A percentile compares a stretch with the other conserved stretches of the same genome.
These are phyloP conservation scores for Tilletia caries DNA, from an alignment of 1,284 basidiomycete genomes.

Conservation along the genomic window DNA sequence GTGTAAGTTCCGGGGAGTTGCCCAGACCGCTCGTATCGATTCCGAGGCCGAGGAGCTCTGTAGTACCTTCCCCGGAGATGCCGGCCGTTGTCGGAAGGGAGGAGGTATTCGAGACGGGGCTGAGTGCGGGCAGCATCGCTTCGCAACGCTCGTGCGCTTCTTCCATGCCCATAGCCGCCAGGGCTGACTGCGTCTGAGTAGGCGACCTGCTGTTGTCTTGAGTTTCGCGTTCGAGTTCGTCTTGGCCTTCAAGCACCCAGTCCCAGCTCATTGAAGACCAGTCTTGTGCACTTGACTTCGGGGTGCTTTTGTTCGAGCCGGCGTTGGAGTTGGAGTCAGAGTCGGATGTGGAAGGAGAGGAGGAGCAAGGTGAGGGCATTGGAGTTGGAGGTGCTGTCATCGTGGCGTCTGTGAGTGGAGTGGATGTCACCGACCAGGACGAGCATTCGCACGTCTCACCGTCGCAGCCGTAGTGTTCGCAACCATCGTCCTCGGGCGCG, in stretches of 20 bases:
- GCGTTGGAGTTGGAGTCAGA: not conserved
- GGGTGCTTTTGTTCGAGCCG: not conserved
- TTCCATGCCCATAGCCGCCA: not conserved
- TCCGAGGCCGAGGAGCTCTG: not conserved
- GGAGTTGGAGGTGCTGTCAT: not conserved
- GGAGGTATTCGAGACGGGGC: too few relatives aligned
- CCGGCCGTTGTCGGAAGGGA: not conserved
- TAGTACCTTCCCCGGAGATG: not conserved
- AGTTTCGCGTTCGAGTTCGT: not conserved
- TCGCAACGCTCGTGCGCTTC: too few relatives aligned
- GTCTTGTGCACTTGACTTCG: not conserved
- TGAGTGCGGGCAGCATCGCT: too few relatives aligned
- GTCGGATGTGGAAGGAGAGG: not conserved
- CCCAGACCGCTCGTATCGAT: not conserved
- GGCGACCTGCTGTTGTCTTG: too few relatives aligned
- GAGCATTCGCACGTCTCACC: too few relatives aligned
- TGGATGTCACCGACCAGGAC: too few relatives aligned
- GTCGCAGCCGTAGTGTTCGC: not conserved
- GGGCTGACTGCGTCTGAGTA: too few relatives aligned
- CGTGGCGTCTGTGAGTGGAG: not conserved
- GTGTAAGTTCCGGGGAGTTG: not conserved
- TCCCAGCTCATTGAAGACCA: not conserved
- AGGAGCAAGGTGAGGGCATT: not conserved
- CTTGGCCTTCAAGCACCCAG: constrained; percentile 5
- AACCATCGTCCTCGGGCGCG: not conserved